Percentiles rank a stretch among this genome's conserved stretches.
phyloP scores from a whole-genome alignment of 2,329 filamentous ascomycete genomes.

The Blastomyces parvus region DNA sequence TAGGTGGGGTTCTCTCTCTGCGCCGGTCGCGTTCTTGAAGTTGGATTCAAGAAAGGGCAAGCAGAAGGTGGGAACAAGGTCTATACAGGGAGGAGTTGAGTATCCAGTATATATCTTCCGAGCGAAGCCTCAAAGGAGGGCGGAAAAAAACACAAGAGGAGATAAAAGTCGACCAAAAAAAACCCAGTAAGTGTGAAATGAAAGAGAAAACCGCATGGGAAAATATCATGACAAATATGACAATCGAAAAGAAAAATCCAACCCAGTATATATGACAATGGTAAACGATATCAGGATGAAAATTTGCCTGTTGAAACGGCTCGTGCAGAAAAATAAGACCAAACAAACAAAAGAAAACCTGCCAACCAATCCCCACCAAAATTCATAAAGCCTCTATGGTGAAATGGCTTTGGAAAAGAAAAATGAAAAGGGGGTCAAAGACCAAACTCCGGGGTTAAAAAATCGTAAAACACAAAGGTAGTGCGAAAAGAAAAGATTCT shows the following conservation, averaged over 20 bases:
- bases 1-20: not conserved
- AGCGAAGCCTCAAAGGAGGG: not conserved
- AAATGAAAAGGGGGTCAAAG: not conserved
- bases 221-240: not conserved
- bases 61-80: not conserved
- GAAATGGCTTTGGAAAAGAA: not conserved
- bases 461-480: not conserved
- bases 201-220: not conserved
- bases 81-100: too few species aligned
- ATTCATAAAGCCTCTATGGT: not conserved
- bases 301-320: constrained; percentile 7
- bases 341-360: not conserved
- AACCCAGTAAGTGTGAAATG: not conserved
- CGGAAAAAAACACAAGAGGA: not conserved
- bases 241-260: not conserved
- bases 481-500: not conserved
- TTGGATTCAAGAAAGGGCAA: not conserved
- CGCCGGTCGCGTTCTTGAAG: not conserved
- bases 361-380: not conserved
- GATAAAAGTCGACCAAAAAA: not conserved
- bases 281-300: not conserved
- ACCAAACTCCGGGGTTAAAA: not conserved
- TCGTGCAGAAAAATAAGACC: not conserved
- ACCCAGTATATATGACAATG: not conserved
- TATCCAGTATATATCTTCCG: not conserved